Base-by-base conservation (phyloP, 169 alveolate species). In the Cryptosporidium viatorum region DNA sequence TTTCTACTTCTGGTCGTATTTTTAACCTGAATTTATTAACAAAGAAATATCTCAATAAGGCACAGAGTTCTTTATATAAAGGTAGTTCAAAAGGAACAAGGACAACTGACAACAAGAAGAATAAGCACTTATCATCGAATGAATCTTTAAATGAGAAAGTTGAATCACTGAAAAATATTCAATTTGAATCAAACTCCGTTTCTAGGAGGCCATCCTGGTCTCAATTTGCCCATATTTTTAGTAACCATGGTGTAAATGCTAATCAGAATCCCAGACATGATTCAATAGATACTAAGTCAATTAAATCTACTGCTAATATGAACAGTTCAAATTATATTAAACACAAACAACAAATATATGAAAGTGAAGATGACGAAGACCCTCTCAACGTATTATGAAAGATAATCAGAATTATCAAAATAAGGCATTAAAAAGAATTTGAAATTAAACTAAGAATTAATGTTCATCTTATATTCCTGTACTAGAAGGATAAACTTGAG, bases 281-380 rank as follows among this genome's bases (percentile, higher is more conserved):
- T 43, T n/a, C 21, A 31, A 55, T 14, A 12, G 73, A 43, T 2
- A 31, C 68, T 14, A 41, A 43, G 8, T 12, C 12, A 2, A 59
- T 43, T 26, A 65, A 29, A 41, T 33, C 70, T 2, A 18, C 10
- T 3, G 12, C 26, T 1, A 73, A 8, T 26, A 45, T 37, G 35
- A 33, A 51, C 26, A 3, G 45, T 52, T 33, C 58, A 55, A 73
- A 58, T 33, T 73, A 58, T 41, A 55, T 73, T 18, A 26, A 51
- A 16, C 41, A 59, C 0, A 62, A 80, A 65, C 86, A 73, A 58
- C 80, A 80, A 21, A 80, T 80, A 39, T 80, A 80, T 65, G 89
- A 80, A 59, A 59, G 80, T 45, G 89, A 80, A 62, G 89, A 80
- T 26, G 59, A 48, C 23, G 89, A 80, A 80, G 89, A 80, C 70